Conservation (phyloP, 768 basidiomycete species). For the Termitomyces sp. region DNA sequence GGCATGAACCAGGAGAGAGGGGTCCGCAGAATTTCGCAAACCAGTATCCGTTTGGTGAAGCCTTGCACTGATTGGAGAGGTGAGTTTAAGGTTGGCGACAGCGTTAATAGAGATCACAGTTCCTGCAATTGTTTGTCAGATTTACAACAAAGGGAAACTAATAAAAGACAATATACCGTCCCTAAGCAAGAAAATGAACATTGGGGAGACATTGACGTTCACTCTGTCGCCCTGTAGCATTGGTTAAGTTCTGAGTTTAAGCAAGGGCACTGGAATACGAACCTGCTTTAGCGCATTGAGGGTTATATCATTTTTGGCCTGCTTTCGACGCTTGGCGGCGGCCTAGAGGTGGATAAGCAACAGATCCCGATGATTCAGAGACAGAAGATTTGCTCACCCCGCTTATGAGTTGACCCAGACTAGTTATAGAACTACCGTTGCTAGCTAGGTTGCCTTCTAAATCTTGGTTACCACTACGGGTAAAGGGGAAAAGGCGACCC, state of each 20-base stretch:
- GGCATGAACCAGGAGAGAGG: conserved; percentile 67
- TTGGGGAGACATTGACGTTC: conserved; percentile 52
- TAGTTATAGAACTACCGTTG: conserved; percentile 9
- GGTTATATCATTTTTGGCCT: conserved; percentile 14
- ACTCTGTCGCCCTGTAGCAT: conserved; percentile 45
- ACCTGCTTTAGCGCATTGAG: conserved; percentile 23
- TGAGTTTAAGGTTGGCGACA: conserved; percentile 43
- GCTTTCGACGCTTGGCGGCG: conserved; percentile 14
- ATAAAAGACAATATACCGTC: conserved; percentile 41
- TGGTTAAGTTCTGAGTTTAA: not conserved
- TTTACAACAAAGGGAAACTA: not conserved
- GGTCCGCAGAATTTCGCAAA: conserved; percentile 61
- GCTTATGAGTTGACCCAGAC: conserved; percentile 15
- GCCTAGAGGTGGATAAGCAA: conserved; percentile 10
- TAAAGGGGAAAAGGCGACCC: conserved; percentile 9
- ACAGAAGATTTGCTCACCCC: not conserved
- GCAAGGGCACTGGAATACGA: not conserved
- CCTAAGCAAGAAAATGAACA: conserved; percentile 64
- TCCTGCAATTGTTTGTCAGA: conserved; percentile 27
- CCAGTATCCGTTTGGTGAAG: conserved; percentile 58
- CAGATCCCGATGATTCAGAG: not conserved
- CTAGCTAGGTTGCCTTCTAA: conserved; percentile 16
- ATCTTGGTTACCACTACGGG: conserved; percentile 11
- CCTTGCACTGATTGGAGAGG: conserved; percentile 55
- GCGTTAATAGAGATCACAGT: conserved; percentile 62